Percentiles rank a stretch among this genome's conserved stretches.
Conservation (phyloP, 148 eudicot genomes). For the Rhododendron kiyosumense region DNA sequence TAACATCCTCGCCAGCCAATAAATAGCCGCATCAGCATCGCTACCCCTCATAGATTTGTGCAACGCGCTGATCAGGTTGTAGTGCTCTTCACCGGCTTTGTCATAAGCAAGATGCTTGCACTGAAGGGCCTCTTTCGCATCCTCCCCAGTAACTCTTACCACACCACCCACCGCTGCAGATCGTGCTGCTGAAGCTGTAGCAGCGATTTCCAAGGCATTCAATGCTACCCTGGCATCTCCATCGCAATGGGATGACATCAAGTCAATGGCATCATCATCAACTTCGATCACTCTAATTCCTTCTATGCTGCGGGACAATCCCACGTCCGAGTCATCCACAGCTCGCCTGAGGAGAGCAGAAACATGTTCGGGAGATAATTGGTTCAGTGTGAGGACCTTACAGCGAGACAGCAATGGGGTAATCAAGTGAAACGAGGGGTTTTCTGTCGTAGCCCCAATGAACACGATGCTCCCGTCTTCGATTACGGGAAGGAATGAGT, state of each 20-base stretch:
- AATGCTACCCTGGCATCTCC: conserved; percentile 89
- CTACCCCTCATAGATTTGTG: conserved; percentile 92
- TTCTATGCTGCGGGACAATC: conserved; percentile 34
- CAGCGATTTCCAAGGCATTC: conserved; percentile 65
- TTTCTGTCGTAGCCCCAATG: conserved; percentile 89
- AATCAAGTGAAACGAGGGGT: conserved; percentile 85
- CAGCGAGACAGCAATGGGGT: conserved; percentile 84
- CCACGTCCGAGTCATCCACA: conserved; percentile 36
- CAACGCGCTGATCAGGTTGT: conserved; percentile 73
- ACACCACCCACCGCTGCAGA: conserved; percentile 14
- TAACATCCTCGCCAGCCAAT: conserved; percentile 91
- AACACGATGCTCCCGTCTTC: conserved; percentile 88
- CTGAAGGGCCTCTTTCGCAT: conserved; percentile 74
- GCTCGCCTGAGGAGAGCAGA: conserved; percentile 43
- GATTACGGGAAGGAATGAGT: conserved; percentile 82
- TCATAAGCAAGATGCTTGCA: conserved; percentile 82
- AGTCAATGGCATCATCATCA: conserved; percentile 42
- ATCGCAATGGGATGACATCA: conserved; percentile 59
- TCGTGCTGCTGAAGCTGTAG: conserved; percentile 47
- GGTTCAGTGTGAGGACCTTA: conserved; percentile 56
- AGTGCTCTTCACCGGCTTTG: conserved; percentile 80
- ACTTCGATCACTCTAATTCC: conserved; percentile 27
- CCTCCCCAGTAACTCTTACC: conserved; percentile 32
- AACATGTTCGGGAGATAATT: conserved; percentile 37
- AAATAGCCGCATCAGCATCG: conserved; percentile 73